phyloP scores from a whole-genome alignment of 441 rosid genomes.

The Populus hybrid region DNA sequence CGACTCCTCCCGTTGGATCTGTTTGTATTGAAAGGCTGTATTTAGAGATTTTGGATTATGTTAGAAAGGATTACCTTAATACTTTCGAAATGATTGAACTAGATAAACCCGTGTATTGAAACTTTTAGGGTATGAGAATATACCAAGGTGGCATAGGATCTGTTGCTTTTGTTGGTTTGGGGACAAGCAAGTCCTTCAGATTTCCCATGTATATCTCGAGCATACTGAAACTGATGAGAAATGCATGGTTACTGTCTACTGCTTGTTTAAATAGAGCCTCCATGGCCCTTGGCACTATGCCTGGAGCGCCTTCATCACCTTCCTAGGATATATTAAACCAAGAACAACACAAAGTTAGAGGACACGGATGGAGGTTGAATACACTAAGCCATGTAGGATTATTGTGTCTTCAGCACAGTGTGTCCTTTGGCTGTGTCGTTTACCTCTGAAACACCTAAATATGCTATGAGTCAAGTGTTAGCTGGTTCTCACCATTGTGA shows the following conservation, averaged over 20 bases:
- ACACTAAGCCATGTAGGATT: not conserved
- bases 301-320: conserved; percentile 60
- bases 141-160: conserved; percentile 58
- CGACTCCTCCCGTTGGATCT: conserved; percentile 53
- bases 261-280: conserved; percentile 62
- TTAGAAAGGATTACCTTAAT: not conserved
- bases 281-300: conserved; percentile 59
- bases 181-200: conserved; percentile 65
- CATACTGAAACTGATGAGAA: conserved; percentile 68
- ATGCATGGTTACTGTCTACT: conserved; percentile 47
- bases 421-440: not conserved
- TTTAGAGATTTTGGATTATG: conserved; percentile 9
- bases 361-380: not conserved
- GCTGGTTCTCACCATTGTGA: conserved; percentile 57
- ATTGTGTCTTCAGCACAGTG: not conserved
- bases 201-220: conserved; percentile 84
- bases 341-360: conserved; percentile 6
- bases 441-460: not conserved
- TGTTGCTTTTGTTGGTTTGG: conserved; percentile 50
- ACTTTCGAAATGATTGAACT: not conserved
- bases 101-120: not conserved
- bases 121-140: not conserved
- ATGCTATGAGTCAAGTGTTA: not conserved
- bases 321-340: conserved; percentile 38
- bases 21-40: conserved; percentile 67